These are phyloP conservation scores for Epichloe gansuensis DNA, from an alignment of 2,329 filamentous ascomycete genomes.

Conservation along the genomic window DNA sequence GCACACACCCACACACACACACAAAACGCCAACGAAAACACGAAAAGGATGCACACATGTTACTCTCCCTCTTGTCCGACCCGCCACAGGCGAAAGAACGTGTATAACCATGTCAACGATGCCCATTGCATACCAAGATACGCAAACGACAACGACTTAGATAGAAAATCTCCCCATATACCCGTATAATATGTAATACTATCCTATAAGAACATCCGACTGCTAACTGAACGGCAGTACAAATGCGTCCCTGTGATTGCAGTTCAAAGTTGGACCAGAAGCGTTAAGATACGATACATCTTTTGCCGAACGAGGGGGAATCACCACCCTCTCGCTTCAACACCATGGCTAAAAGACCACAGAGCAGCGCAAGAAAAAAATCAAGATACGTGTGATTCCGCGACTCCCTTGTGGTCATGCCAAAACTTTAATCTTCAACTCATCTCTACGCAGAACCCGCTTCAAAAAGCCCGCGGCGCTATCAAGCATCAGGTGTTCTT, in stretches of 20 bases:
- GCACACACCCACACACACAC: background rate
- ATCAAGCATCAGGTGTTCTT: slow-evolving; percentile 5
- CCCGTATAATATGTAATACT: background rate
- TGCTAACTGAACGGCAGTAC: background rate
- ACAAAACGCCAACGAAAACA: background rate
- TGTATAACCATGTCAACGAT: background rate
- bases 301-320: slow-evolving; percentile 28
- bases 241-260: background rate
- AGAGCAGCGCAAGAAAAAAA: slow-evolving; percentile 45
- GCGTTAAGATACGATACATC: slow-evolving; percentile 57
- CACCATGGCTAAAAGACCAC: slow-evolving; percentile 45
- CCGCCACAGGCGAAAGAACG: background rate
- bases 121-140: background rate
- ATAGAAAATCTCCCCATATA: background rate
- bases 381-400: slow-evolving; percentile 12
- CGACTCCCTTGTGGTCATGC: background rate
- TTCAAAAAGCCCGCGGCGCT: slow-evolving; percentile 2
- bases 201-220: background rate
- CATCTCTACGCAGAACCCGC: background rate
- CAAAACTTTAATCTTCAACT: background rate
- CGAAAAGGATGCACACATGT: background rate
- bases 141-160: background rate
- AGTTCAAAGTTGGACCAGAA: slow-evolving; percentile 9
- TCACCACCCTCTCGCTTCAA: slow-evolving; percentile 6
- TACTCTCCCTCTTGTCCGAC: background rate